Evolutionary conservation across 2,329 filamentous ascomycete genomes (phyloP), one percentile per base, ranked within the genome.

Genomic region (Hypocreales sp.): DNA sequence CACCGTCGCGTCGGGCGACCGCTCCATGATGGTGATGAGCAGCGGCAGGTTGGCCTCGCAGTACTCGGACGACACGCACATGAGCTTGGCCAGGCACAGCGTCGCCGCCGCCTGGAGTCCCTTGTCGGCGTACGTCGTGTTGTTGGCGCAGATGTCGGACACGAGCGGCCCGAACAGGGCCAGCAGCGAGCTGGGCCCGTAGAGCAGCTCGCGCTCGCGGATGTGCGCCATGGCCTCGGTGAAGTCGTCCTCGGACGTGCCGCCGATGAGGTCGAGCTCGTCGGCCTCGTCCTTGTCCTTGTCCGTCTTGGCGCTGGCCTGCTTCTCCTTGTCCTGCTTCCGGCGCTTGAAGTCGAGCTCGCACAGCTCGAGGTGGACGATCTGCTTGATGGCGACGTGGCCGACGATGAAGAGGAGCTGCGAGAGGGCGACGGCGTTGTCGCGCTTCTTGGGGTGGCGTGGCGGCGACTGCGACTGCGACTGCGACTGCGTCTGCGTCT

Each of bases 31-130:
- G 11, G 87, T 95, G 53, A 98, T 93, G 33, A 98, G 74, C 4
- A 98, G 74, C 5, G 82, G 80, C 9, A 98, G 66, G 45, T 98
- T 92, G 22, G 71, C 69, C 54, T 95, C 90, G 55, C 90, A 98
- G 58, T 94, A 98, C 52, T 95, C 84, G 5, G 81, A 78, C 41
- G 82, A 92, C 22, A 98, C 86, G 46, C 92, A 98, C 92, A 98
- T 98, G 34, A 98, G 72, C 60, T 98, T 98, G 4, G 87, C 87
- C 45, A 98, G 68, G 47, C 90, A 98, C 7, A 98, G 61, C 1
- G 90, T 93, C 8, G 90, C 86, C 22, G 92, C 82, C 14, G 84
- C 83, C 54, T 98, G 90, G 8, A 98, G 69, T 31, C 82, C 83
- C 36, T 79, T 76, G 54, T 94, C 84, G 31, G 77, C 74, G 56